Evolutionary conservation across 495 filamentous ascomycete genomes (phyloP), one percentile per base, ranked within the genome.

Genomic region (Aspergillus mulundensis): DNA sequence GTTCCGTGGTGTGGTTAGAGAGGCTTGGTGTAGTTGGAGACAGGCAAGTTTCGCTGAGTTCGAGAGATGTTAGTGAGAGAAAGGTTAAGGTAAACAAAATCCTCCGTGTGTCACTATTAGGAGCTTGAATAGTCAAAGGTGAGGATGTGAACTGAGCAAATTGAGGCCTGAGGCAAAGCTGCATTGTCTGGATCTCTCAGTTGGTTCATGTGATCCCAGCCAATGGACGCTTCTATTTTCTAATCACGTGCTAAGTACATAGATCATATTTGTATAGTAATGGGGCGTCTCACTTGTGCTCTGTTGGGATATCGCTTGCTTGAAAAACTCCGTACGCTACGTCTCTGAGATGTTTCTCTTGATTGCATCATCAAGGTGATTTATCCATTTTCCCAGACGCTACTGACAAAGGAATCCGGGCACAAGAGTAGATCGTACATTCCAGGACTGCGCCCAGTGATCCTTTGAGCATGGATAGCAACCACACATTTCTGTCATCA

Each of bases 151-250:
- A 7, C 19, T 42, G 40, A 18, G 40, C 32, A 36, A 3, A 42
- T 19, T 19, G 40, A 2, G 16, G 40, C 19, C 39, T 56, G 58
- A 61, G 38, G 21, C 18, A 14, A 42, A 42, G 16, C 40, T 42
- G 12, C 40, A 42, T 21, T 10, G 8, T 11, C 32, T 36, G 32
- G 32, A 36, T 36, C 34, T 36, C 6, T 36, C 4, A 8, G 8
- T 28, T 8, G n/a, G n/a, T 28, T 28, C 3, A 8, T 28, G 25
- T 3, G 8, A 28, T 4, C 25, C 25, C 25, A 28, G 25, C 25
- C 25, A 28, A 28, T 28, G 4, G 8, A 28, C 25, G 8, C n/a
- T n/a, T n/a, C n/a, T n/a, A n/a, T n/a, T n/a, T n/a, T n/a, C n/a
- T n/a, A n/a, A n/a, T 28, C 25, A 28, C 25, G 25, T 28, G 25